Base-by-base conservation (phyloP, 495 filamentous ascomycete genomes). In the Neurospora sp. region DNA sequence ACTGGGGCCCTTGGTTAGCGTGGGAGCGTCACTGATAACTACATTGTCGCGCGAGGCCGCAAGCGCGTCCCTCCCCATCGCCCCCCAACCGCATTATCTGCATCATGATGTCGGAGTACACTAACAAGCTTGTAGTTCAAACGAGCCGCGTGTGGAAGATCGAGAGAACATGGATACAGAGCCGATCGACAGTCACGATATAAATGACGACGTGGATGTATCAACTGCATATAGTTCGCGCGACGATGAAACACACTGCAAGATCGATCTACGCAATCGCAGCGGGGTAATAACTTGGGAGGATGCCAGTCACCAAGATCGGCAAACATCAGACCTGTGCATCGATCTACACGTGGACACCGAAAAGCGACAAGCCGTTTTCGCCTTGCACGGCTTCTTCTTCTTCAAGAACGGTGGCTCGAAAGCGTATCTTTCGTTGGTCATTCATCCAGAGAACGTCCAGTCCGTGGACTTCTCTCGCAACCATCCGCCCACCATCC, bases 211-310 rank as follows among this genome's bases (percentile, higher is more conserved):
- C 39, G 14, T 3, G 20, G 59, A 72, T 38, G 2, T 45, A 37
- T 27, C 27, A 27, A 22, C 71, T 14, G 44, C 9, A 3, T 39
- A 31, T 22, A 16, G 39, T 3, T 72, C 20, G 39, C 22, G 10
- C 71, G 71, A 72, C 39, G 40, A 72, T 69, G 71, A 69, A 39
- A 69, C 0, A 10, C 61, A 69, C 14, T 72, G 65, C 71, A 72
- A 70, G 40, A 72, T 72, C 18, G n/a, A 40, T 45, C 22, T 72
- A 1, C 42, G 20, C n/a, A 5, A 38, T 70, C 7, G n/a, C 0
- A 69, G 5, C 27, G 61, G 61, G 31, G 40, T 72, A 4, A 31
- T 72, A 7, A 69, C 14, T 7, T 72, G 71, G 71, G 16, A 72
- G 65, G 71, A 72, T 47, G 27, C 27, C 14, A 53, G 39, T 39